A percentile compares a stretch with the other conserved stretches of the same genome.
phyloP scores from a whole-genome alignment of 306 rosid genomes.

The Delonix regia region DNA sequence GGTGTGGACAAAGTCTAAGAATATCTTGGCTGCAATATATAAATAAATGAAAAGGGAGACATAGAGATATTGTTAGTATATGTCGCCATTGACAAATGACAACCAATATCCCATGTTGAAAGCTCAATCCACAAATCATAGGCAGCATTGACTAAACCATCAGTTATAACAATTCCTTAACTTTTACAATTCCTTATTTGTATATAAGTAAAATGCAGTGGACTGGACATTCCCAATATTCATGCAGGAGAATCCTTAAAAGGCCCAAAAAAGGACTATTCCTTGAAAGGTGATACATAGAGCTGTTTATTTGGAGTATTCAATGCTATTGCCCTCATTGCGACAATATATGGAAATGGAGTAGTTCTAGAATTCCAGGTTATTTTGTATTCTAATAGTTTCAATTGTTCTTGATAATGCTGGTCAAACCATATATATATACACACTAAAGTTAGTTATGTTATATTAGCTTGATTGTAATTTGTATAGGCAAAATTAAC shows the following conservation, averaged over 20 bases:
- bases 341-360: constrained; percentile 65
- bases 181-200: no score
- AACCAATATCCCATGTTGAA: not conserved
- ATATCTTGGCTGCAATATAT: no score
- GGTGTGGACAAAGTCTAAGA: no score
- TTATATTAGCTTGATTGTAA: not conserved
- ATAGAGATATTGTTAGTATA: no score
- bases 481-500: constrained; percentile 53
- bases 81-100: no score
- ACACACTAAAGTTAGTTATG: no score
- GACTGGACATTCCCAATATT: no score
- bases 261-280: constrained; percentile 56
- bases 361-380: constrained; percentile 72
- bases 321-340: constrained; percentile 60
- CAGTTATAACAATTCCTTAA: not conserved
- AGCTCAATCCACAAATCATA: not conserved
- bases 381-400: no score
- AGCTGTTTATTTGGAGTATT: constrained; percentile 47
- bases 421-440: no score
- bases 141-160: not conserved
- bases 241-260: constrained; percentile 46
- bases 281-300: constrained; percentile 36
- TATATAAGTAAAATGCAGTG: no score
- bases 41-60: no score
- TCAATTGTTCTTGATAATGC: no score